Percentiles rank a stretch among this genome's conserved stretches.
phyloP scores from a whole-genome alignment of 371 early-diverging fungal genomes.

The Haplosporangium sp. region DNA sequence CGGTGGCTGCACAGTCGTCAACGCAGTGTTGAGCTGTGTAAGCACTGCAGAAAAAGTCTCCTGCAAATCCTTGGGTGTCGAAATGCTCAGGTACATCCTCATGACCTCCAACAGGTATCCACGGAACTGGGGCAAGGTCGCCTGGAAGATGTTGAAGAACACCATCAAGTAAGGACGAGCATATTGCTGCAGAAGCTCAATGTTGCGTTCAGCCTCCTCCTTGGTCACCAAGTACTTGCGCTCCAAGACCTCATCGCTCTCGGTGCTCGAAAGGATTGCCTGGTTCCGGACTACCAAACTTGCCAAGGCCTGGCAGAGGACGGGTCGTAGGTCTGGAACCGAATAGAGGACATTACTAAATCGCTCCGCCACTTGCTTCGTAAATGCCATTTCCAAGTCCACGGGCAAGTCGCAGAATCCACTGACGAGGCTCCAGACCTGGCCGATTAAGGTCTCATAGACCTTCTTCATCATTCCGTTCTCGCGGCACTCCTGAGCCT shows the following conservation, averaged over 20 bases:
- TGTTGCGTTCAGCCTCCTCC: constrained; percentile 67
- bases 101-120: constrained; percentile 81
- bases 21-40: constrained; percentile 70
- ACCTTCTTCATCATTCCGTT: constrained; percentile 90
- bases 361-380: constrained; percentile 73
- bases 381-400: constrained; percentile 76
- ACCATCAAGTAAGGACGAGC: constrained; percentile 81
- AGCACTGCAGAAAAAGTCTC: constrained; percentile 74
- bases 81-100: constrained; percentile 72
- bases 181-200: constrained; percentile 72
- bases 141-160: constrained; percentile 86
- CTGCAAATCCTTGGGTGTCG: constrained; percentile 66
- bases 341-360: constrained; percentile 75
- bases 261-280: constrained; percentile 58
- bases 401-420: constrained; percentile 87
- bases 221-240: constrained; percentile 67
- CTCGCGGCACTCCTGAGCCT: constrained; percentile 69
- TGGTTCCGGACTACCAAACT: constrained; percentile 79
- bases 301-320: constrained; percentile 80
- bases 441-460: constrained; percentile 87
- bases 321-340: constrained; percentile 82
- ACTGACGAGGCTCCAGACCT: constrained; percentile 91
- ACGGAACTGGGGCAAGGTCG: constrained; percentile 72
- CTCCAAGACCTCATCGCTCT: constrained; percentile 62
- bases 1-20: constrained; percentile 56